phyloP scores from a whole-genome alignment of 2,329 filamentous ascomycete species.

The Claviceps africana region DNA sequence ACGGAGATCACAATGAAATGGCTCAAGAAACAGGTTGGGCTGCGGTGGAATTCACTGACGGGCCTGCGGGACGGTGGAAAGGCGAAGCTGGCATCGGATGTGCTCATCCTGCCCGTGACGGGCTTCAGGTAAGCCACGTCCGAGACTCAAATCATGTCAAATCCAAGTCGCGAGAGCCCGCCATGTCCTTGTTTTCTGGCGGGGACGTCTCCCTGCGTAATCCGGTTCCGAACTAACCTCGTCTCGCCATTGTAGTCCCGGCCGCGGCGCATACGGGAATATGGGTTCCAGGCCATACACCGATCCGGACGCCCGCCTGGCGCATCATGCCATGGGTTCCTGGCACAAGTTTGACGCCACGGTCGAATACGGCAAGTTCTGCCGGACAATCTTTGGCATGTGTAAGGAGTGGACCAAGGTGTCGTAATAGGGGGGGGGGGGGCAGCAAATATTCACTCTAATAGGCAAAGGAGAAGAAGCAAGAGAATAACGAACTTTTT shows the following conservation, averaged over 20 bases:
- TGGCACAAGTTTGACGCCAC: conserved; percentile 10
- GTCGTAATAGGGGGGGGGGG: conserved; percentile 2
- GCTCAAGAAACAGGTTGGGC: conserved; percentile 8
- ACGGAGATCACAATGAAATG: conserved; percentile 10
- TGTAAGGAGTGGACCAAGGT: conserved; percentile 12
- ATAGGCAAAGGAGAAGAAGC: too few relatives aligned
- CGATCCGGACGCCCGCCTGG: conserved; percentile 10
- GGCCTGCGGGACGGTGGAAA: conserved; percentile 11
- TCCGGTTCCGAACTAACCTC: neutral
- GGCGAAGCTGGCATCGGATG: conserved; percentile 10
- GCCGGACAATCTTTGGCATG: conserved; percentile 11
- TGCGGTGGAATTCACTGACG: conserved; percentile 13
- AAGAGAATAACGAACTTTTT: neutral
- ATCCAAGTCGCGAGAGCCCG: neutral
- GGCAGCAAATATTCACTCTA: too few relatives aligned
- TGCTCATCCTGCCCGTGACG: conserved; percentile 12
- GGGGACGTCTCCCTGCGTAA: neutral
- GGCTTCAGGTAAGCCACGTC: conserved; percentile 10
- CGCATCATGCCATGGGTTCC: conserved; percentile 12
- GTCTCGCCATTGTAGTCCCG: conserved; percentile 6
- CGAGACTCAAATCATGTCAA: neutral
- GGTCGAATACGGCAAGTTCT: conserved; percentile 14
- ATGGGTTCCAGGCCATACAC: conserved; percentile 13
- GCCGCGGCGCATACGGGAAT: conserved; percentile 12
- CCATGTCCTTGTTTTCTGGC: too few relatives aligned